These are phyloP conservation scores for Tolypocladium ovalisporum DNA, from an alignment of 2,329 filamentous ascomycete species.

Conservation along the genomic window DNA sequence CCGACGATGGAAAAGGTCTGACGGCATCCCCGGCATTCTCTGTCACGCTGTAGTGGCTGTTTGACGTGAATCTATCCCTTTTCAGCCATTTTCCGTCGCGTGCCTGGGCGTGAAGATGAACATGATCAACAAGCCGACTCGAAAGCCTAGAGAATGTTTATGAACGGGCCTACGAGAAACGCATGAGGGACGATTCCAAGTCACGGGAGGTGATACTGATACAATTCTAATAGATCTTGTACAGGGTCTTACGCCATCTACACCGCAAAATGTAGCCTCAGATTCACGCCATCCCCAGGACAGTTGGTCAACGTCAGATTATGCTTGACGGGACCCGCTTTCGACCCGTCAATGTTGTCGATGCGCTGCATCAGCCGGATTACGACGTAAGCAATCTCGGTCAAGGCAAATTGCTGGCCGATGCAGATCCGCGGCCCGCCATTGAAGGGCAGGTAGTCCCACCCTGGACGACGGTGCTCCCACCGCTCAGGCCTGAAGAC, in stretches of 20 bases:
- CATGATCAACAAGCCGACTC: no score
- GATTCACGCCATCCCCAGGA: slow-evolving; percentile 10
- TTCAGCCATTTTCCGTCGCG: no score
- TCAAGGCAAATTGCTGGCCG: slow-evolving; percentile 16
- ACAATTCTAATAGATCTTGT: no score
- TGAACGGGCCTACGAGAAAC: no score
- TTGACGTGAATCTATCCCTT: no score
- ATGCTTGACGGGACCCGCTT: slow-evolving; percentile 8
- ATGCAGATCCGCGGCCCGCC: slow-evolving; percentile 17
- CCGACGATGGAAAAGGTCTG: no score
- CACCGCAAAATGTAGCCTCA: slow-evolving; percentile 9
- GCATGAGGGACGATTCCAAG: no score
- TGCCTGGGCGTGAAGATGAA: no score
- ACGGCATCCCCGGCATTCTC: no score
- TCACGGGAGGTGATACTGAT: no score
- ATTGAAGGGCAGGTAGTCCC: slow-evolving; percentile 16
- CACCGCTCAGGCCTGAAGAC: slow-evolving; percentile 31
- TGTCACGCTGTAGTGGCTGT: no score
- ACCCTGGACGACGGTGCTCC: slow-evolving; percentile 13
- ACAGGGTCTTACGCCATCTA: background rate
- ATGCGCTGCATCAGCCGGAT: slow-evolving; percentile 11
- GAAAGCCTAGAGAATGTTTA: no score
- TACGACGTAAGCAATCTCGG: slow-evolving; percentile 12
- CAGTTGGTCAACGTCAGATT: slow-evolving; percentile 10
- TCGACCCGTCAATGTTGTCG: slow-evolving; percentile 10